Conservation (phyloP, 169 alveolate species). For the Plasmodium cynomolgi region DNA sequence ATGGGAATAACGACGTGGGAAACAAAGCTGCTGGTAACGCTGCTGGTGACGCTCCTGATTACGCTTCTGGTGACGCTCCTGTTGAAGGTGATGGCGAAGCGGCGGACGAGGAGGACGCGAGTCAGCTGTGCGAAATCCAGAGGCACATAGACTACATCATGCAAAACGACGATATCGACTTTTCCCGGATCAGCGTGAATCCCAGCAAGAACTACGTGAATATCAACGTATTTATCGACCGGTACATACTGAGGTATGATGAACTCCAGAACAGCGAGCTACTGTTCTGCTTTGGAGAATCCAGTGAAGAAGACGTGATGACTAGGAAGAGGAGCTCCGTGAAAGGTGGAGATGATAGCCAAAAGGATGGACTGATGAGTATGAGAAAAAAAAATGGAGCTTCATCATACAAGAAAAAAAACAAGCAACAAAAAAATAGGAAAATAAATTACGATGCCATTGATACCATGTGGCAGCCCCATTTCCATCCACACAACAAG, state of each 20-base stretch:
- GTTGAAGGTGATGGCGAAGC: not conserved
- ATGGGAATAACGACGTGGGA: not conserved
- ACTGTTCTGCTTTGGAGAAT: constrained; percentile 66
- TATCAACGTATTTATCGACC: constrained; percentile 17
- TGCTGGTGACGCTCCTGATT: no score
- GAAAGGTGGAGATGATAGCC: not conserved
- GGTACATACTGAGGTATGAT: constrained; percentile 26
- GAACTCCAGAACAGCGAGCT: constrained; percentile 41
- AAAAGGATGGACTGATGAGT: not conserved
- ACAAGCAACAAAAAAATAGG: constrained; percentile 36
- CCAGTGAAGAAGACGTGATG: constrained; percentile 58
- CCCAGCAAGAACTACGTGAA: constrained; percentile 7
- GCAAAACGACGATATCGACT: constrained; percentile 43
- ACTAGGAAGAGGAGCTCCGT: not conserved
- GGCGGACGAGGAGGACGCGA: not conserved
- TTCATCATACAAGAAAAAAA: constrained; percentile 5
- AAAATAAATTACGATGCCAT: constrained; percentile 75
- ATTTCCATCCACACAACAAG: constrained; percentile 84
- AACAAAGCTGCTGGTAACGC: not conserved
- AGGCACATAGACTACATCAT: constrained; percentile 28
- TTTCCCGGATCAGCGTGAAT: constrained; percentile 24
- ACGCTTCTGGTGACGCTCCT: not conserved
- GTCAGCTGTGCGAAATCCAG: not conserved
- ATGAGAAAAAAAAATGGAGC: not conserved
- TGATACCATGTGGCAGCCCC: constrained; percentile 85